phyloP scores from a whole-genome alignment of 106 monocot genomes.

The Agapanthus africanus region DNA sequence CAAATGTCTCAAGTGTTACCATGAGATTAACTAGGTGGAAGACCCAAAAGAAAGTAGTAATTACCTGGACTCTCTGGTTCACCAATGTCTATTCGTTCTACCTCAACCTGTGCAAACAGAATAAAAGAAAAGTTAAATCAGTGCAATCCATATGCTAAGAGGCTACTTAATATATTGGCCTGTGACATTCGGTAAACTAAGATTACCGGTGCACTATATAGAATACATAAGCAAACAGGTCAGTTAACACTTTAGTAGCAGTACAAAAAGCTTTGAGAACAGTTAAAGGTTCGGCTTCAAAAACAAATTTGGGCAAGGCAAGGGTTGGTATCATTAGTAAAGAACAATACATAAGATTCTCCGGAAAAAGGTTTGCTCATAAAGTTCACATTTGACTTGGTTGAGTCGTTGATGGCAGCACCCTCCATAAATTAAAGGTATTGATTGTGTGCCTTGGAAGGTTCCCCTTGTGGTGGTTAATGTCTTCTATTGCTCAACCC shows the following conservation, averaged over 20 bases:
- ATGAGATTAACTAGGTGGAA: neutral
- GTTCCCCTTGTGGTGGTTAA: neutral
- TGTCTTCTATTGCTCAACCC: neutral
- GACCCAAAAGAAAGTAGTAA: neutral
- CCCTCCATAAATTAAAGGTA: neutral
- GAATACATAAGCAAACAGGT: neutral
- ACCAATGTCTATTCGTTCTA: constrained; percentile 91
- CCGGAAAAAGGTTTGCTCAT: neutral
- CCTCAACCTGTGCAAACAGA: constrained; percentile 58
- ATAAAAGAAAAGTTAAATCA: constrained; percentile 8
- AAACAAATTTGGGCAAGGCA: neutral
- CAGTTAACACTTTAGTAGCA: too few relatives aligned
- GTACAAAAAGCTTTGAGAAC: neutral
- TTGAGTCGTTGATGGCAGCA: neutral
- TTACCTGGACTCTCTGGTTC: constrained; percentile 82
- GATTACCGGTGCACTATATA: neutral
- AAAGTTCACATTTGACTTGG: neutral
- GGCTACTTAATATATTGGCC: neutral
- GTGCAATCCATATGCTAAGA: neutral
- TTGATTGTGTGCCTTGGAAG: neutral
- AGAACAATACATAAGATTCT: neutral
- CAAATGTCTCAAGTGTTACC: neutral
- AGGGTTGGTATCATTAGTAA: neutral
- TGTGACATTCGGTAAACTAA: too few relatives aligned
- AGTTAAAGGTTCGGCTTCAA: neutral